Base-by-base conservation (phyloP, 495 filamentous ascomycete genomes). In the Aspergillus carlsbadensis region DNA sequence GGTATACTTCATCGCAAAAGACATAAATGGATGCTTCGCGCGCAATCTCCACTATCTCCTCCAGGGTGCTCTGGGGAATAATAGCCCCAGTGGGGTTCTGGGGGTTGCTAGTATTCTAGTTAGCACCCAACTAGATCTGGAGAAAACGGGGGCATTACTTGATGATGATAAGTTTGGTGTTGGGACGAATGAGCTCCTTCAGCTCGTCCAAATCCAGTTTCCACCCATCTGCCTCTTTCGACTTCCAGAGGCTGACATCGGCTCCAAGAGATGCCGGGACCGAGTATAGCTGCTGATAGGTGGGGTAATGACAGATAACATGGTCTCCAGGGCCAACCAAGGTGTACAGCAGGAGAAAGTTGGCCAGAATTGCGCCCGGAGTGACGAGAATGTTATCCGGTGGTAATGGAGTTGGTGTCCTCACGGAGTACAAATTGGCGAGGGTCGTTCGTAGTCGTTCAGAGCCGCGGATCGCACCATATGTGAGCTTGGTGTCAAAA, bases 231-330 rank as follows among this genome's bases (percentile, higher is more conserved):
- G 82, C 72, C 34, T 81, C 78, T 53, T 80, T 82, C 6, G 91
- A 76, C 67, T 84, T 84, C 92, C 91, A 96, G 20, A 92, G 64
- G 45, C 84, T 85, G 4, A 96, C 89, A 54, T 91, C 84, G 1
- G 92, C 91, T 0, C 91, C 92, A 2, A 96, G 73, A 31, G 85
- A 88, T 54, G 74, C 80, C 1, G 92, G 89, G 1, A 95, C 82
- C 11, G 82, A 75, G 62, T 93, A 96, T 0, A 96, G 80, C 62
- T 96, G 91, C 63, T 94, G 89, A 66, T 96, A 96, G 20, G 91
- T 94, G 3, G 92, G 92, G 62, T 91, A 87, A 52, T 96, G 88
- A 64, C 89, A 95, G 50, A 96, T 83, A 26, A 95, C 89, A 77
- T 96, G 92, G 56, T 96, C 90, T 2, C 89, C 91, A 0, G 87